Conservation (phyloP, 2,329 filamentous ascomycete genomes). For the Fusarium chuoi region DNA sequence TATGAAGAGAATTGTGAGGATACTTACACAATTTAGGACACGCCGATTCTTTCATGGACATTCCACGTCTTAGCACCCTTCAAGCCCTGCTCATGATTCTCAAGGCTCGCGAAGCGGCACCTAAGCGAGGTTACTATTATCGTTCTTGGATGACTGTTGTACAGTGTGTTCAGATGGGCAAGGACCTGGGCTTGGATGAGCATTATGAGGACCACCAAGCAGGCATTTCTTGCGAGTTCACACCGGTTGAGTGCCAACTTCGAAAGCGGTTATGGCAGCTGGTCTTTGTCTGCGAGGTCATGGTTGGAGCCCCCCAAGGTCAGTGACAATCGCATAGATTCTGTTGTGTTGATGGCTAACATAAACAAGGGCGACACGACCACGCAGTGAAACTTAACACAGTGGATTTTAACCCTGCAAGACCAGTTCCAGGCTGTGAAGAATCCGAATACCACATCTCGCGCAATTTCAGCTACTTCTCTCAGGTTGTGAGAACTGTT, state of each 20-base stretch:
- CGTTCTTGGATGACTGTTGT: constrained; percentile 97
- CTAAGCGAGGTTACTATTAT: constrained; percentile 95
- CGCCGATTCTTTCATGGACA: constrained; percentile 92
- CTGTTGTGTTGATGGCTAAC: constrained; percentile 16
- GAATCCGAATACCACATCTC: constrained; percentile 81
- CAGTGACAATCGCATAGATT: background rate
- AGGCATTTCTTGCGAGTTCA: constrained; percentile 75
- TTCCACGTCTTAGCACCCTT: constrained; percentile 88
- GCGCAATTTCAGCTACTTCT: constrained; percentile 84
- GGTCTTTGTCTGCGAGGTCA: constrained; percentile 85
- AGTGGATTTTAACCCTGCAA: constrained; percentile 77
- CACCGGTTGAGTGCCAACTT: constrained; percentile 79
- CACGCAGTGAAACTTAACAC: constrained; percentile 79
- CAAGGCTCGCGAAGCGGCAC: constrained; percentile 91
- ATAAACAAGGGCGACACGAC: constrained; percentile 75
- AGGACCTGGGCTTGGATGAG: constrained; percentile 89
- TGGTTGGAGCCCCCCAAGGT: constrained; percentile 94
- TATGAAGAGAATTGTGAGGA: background rate
- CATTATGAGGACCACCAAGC: constrained; percentile 83
- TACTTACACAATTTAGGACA: constrained; percentile 69
- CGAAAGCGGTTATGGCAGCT: constrained; percentile 92
- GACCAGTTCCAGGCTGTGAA: constrained; percentile 73
- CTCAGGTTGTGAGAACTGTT: constrained; percentile 80
- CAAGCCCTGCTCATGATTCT: constrained; percentile 88
- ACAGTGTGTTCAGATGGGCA: constrained; percentile 90